Base-by-base conservation (phyloP, 805 yeast species). In the Barnettozyma siamensis region DNA sequence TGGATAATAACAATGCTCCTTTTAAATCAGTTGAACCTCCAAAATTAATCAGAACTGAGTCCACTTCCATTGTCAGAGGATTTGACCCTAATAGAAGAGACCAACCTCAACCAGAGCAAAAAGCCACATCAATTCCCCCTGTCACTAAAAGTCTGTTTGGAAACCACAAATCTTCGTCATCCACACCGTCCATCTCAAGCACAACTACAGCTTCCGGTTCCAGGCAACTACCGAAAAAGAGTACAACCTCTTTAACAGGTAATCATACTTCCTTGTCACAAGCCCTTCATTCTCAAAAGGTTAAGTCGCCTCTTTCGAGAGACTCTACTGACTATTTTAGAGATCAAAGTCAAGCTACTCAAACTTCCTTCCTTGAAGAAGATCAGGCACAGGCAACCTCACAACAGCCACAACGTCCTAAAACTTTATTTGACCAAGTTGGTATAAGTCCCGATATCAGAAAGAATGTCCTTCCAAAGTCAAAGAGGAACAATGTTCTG, bases 21-120 rank as follows among this genome's bases (percentile, higher is more conserved):
- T 33, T 35, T 9, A 12, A 31, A 15, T 34, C 33, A 5, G 23
- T 18, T 13, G 17, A 37, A 13, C 38, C 38, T 7, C 53, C 57
- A n/a, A 7, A 34, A 2, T 43, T 54, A 32, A 39, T 35, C 16
- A 51, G 60, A 37, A 31, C 50, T 0, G 59, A 55, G 3, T 54
- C 54, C 4, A 58, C 60, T 3, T 56, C 60, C 0, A 47, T 58
- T 8, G 43, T 58, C 7, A 47, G 60, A 39, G 62, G 62, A 1
- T 58, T 58, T 40, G 53, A 54, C 7, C 52, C 59, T 5, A 46
- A 49, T 27, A 37, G 29, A 18, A 26, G 23, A 15, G 30, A 41
- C 24, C 29, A 31, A 31, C 27, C 31, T 13, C 38, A 28, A 29
- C 11, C 36, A 13, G 38, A 37, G 15, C 32, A 47, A n/a, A 38